phyloP scores from a whole-genome alignment of 441 rosid genomes.

The Populus trichocarpa region DNA sequence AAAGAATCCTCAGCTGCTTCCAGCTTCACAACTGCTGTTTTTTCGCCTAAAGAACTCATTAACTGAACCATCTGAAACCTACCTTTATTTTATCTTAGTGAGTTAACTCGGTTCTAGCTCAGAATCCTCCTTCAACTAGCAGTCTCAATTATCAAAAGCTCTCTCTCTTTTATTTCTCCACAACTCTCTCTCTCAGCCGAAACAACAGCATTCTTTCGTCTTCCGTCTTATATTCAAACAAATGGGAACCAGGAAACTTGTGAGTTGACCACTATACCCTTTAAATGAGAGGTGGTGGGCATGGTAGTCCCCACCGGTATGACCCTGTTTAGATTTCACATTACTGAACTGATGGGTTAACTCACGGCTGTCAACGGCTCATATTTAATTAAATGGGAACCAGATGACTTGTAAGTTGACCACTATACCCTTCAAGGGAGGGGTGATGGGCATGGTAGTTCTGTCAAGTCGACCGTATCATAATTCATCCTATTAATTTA shows the following conservation, averaged over 20 bases:
- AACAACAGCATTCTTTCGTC: not conserved
- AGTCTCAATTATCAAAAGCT: not conserved
- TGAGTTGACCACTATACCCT: not conserved
- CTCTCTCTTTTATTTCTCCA: not conserved
- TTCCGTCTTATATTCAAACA: not conserved
- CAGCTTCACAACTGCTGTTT: conserved; percentile 29
- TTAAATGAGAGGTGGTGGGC: not conserved
- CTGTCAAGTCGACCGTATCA: too few relatives aligned
- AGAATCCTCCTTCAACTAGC: not conserved
- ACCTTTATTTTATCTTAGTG: not conserved
- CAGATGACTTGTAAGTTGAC: not conserved
- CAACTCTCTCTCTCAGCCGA: not conserved
- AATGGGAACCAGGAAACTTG: not conserved
- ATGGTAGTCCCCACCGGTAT: too few relatives aligned
- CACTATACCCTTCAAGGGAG: not conserved
- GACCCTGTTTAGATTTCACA: not conserved
- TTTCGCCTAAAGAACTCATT: conserved; percentile 25
- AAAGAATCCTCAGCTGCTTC: conserved; percentile 27
- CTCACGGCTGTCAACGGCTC: conserved; percentile 18
- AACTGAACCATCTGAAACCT: conserved; percentile 36
- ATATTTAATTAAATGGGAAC: not conserved
- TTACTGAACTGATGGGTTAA: not conserved
- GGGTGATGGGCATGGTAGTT: too few relatives aligned
- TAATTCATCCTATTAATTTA: too few relatives aligned
- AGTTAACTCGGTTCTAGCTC: not conserved